Percentiles rank a stretch among this genome's conserved stretches.
phyloP scores from a whole-genome alignment of 129 eudicot genomes.

The Pulicaria dysenterica region DNA sequence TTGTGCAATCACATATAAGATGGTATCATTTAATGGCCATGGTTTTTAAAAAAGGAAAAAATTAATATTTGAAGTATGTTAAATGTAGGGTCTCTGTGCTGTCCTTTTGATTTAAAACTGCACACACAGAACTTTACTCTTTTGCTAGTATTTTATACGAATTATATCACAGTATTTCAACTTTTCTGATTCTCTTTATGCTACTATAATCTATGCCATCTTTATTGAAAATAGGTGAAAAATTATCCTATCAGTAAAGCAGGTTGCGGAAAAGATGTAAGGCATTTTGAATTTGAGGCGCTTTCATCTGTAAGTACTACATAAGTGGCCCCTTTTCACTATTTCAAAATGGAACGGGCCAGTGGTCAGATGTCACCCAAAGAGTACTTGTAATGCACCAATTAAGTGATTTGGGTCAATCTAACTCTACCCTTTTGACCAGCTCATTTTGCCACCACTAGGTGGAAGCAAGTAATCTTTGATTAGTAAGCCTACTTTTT shows the following conservation, averaged over 20 bases:
- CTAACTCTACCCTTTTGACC: too few species aligned
- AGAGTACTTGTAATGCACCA: too few species aligned
- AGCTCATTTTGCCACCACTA: too few species aligned
- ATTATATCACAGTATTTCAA: not conserved
- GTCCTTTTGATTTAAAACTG: constrained; percentile 7
- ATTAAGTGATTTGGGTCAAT: too few species aligned
- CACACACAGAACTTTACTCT: not conserved
- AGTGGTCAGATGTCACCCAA: too few species aligned
- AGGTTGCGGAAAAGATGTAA: constrained; percentile 74
- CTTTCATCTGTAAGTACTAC: constrained; percentile 70
- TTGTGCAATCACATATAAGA: too few species aligned
- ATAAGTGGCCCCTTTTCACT: not conserved
- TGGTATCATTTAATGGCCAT: too few species aligned
- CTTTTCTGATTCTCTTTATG: not conserved
- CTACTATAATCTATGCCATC: not conserved
- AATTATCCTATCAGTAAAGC: constrained; percentile 51
- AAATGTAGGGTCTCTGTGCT: not conserved
- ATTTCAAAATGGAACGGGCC: too few species aligned
- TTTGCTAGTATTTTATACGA: not conserved
- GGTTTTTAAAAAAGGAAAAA: too few species aligned
- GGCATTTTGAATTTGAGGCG: constrained; percentile 85
- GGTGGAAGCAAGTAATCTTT: too few species aligned
- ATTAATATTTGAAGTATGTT: too few species aligned
- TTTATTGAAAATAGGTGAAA: constrained; percentile 45
- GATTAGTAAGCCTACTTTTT: too few species aligned